Evolutionary conservation across 2,329 filamentous ascomycete species (phyloP).

Genomic region (Xylogone sp.): DNA sequence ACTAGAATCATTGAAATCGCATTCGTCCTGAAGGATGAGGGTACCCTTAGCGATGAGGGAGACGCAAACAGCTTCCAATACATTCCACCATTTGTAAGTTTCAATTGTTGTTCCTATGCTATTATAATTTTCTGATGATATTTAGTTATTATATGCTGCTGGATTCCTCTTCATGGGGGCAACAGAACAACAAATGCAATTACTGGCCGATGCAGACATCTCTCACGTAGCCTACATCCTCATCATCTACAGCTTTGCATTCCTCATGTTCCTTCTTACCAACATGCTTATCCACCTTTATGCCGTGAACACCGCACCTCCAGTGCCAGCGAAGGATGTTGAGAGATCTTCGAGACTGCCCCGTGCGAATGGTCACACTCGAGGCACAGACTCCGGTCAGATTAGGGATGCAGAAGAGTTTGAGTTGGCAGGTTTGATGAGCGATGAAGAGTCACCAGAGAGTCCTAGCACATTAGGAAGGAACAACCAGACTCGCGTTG

Average conservation of each 20-base stretch:
- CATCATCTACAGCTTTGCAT: slow-evolving; percentile 86
- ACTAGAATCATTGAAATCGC: slow-evolving; percentile 86
- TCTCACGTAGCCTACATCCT: slow-evolving; percentile 91
- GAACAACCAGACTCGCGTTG: slow-evolving; percentile 32
- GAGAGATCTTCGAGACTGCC: slow-evolving; percentile 17
- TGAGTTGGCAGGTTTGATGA: slow-evolving; percentile 86
- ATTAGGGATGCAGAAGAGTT: slow-evolving; percentile 86
- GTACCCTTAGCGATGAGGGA: slow-evolving; percentile 61
- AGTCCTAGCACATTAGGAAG: slow-evolving; percentile 47
- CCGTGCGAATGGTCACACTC: slow-evolving; percentile 30
- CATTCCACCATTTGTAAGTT: slow-evolving; percentile 65
- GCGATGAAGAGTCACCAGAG: slow-evolving; percentile 71
- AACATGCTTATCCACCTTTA: slow-evolving; percentile 85
- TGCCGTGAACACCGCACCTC: slow-evolving; percentile 51
- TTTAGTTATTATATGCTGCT: slow-evolving; percentile 79
- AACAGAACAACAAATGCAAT: slow-evolving; percentile 90
- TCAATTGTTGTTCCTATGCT: not conserved
- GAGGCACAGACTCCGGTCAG: slow-evolving; percentile 47
- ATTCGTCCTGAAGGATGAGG: slow-evolving; percentile 76
- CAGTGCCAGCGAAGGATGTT: slow-evolving; percentile 27
- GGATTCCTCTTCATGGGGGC: slow-evolving; percentile 98
- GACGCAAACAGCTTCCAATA: slow-evolving; percentile 73
- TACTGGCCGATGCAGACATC: slow-evolving; percentile 70
- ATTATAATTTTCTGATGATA: slow-evolving; percentile 21
- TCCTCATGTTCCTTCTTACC: slow-evolving; percentile 85